phyloP scores from a whole-genome alignment of 2,329 filamentous ascomycete species.

The Aphanocladium album region DNA sequence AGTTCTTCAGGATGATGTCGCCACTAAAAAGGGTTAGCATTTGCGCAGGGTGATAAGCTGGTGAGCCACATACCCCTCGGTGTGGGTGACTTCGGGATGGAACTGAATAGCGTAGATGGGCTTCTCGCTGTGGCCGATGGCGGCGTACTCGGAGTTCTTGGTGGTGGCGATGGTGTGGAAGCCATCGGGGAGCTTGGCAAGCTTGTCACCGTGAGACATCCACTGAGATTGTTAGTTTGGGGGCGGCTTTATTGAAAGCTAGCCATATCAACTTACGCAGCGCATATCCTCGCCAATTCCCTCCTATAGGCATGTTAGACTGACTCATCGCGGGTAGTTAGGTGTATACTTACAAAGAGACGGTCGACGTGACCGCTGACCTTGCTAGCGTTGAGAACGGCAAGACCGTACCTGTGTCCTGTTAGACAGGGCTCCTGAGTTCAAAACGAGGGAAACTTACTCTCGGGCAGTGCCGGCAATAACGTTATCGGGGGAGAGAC shows the following conservation, averaged over 20 bases:
- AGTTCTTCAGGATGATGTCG: constrained; percentile 68
- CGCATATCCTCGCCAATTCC: constrained; percentile 2
- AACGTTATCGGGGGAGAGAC: constrained; percentile 58
- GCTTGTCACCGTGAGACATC: constrained; percentile 56
- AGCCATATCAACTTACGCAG: background rate
- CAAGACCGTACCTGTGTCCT: constrained; percentile 58
- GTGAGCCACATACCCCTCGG: background rate
- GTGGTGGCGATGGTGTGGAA: constrained; percentile 74
- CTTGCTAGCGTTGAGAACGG: constrained; percentile 58
- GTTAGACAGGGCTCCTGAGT: background rate
- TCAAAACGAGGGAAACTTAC: background rate
- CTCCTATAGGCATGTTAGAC: background rate
- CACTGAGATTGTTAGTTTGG: background rate
- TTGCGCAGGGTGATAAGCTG: constrained; percentile 20
- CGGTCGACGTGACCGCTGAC: constrained; percentile 62
- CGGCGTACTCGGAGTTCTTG: constrained; percentile 71
- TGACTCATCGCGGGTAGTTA: rapidly evolving
- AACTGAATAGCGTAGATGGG: constrained; percentile 73
- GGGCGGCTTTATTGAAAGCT: too few relatives aligned
- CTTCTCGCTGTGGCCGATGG: constrained; percentile 66
- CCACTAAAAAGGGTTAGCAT: constrained; percentile 65
- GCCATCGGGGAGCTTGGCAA: constrained; percentile 64
- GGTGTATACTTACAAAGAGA: constrained; percentile 52
- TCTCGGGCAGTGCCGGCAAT: constrained; percentile 18
- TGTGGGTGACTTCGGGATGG: constrained; percentile 68